Evolutionary conservation across 495 filamentous ascomycete genomes (phyloP).

Genomic region (Darksidea phi): DNA sequence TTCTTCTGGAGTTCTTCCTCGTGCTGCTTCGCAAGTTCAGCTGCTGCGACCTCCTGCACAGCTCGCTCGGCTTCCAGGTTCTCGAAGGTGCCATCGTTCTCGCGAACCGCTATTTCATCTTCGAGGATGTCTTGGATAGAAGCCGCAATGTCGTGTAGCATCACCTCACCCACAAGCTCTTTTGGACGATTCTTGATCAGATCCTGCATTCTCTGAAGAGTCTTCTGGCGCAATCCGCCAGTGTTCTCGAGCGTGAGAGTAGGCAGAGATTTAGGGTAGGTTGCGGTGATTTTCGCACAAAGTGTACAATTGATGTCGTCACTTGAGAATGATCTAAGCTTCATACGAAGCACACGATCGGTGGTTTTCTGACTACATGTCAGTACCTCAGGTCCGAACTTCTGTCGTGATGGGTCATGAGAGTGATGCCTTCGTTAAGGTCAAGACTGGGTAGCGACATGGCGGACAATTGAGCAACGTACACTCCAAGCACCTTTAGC

Average conservation of each 20-base stretch:
- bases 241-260: slow-evolving; percentile 68
- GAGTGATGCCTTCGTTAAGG: too few relatives aligned
- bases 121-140: slow-evolving; percentile 85
- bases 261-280: slow-evolving; percentile 87
- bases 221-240: slow-evolving; percentile 60
- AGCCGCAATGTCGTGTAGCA: slow-evolving; percentile 85
- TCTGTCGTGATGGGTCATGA: neutral
- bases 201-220: slow-evolving; percentile 65
- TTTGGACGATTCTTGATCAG: slow-evolving; percentile 69
- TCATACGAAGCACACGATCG: slow-evolving; percentile 77
- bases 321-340: slow-evolving; percentile 68
- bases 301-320: slow-evolving; percentile 63
- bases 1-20: slow-evolving; percentile 49
- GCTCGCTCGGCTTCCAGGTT: slow-evolving; percentile 89
- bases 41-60: slow-evolving; percentile 59
- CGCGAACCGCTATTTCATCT: slow-evolving; percentile 73
- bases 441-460: too few relatives aligned
- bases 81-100: slow-evolving; percentile 69
- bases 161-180: slow-evolving; percentile 71
- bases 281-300: slow-evolving; percentile 74
- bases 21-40: slow-evolving; percentile 48
- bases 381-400: slow-evolving; percentile 31
- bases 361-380: slow-evolving; percentile 56
- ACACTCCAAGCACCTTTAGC: slow-evolving; percentile 85
- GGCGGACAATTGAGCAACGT: too few relatives aligned